Evolutionary conservation across 805 yeast genomes (phyloP).

Genomic region (Pichia nakasei): DNA sequence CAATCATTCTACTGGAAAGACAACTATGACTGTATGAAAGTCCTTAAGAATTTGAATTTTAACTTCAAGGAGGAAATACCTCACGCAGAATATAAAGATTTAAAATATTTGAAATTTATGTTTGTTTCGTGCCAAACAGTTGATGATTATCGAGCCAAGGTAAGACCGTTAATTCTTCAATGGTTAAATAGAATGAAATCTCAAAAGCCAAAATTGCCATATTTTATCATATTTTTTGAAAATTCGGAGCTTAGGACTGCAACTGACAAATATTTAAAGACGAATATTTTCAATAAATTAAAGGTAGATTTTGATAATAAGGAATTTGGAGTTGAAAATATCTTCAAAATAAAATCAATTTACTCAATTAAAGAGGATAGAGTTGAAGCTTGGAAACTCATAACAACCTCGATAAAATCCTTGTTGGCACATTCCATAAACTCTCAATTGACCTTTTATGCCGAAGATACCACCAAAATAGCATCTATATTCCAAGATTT

Average conservation of each 20-base stretch:
- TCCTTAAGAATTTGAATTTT: slow-evolving; percentile 53
- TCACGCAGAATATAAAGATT: slow-evolving; percentile 5
- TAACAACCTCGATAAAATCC: slow-evolving; percentile 37
- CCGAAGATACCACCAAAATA: slow-evolving; percentile 22
- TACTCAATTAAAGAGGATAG: slow-evolving; percentile 30
- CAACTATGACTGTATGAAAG: slow-evolving; percentile 44
- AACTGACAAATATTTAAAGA: slow-evolving; percentile 22
- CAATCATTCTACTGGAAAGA: slow-evolving; percentile 65
- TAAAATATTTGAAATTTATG: slow-evolving; percentile 49
- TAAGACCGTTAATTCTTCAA: slow-evolving; percentile 71
- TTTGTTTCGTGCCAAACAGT: slow-evolving; percentile 56
- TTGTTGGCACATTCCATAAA: slow-evolving; percentile 48
- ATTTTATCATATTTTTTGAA: slow-evolving; percentile 47
- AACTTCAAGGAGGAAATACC: slow-evolving; percentile 52
- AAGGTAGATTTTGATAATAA: slow-evolving; percentile 23
- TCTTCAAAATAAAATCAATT: slow-evolving; percentile 32
- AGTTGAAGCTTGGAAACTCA: slow-evolving; percentile 42
- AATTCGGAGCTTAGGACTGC: slow-evolving; percentile 16
- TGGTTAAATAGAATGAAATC: slow-evolving; percentile 52
- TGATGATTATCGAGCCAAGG: slow-evolving; percentile 71
- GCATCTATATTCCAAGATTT: slow-evolving; percentile 36
- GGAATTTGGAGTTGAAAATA: slow-evolving; percentile 25
- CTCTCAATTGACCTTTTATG: slow-evolving; percentile 32
- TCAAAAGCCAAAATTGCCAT: slow-evolving; percentile 44
- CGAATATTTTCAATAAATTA: slow-evolving; percentile 24